These are phyloP conservation scores for Fraxinus sp. DNA, from an alignment of 305 asterid species.

Conservation along the genomic window DNA sequence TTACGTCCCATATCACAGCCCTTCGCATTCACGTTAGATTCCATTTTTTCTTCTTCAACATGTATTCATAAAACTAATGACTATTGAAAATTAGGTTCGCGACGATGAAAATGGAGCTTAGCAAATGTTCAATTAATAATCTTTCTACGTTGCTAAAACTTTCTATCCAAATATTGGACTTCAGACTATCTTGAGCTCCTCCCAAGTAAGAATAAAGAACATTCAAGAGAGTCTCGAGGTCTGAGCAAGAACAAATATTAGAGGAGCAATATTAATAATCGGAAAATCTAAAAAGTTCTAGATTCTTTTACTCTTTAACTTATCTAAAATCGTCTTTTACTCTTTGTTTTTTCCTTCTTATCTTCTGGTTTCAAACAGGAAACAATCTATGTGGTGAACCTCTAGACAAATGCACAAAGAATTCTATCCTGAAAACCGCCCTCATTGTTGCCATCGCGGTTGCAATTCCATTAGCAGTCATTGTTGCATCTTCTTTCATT, in stretches of 20 bases:
- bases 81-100: background rate
- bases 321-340: background rate
- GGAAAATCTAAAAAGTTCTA: background rate
- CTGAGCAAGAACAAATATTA: background rate
- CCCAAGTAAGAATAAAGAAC: background rate
- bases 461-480: constrained; percentile 8
- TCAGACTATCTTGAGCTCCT: background rate
- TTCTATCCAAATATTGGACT: background rate
- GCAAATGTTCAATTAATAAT: background rate
- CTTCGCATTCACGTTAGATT: background rate
- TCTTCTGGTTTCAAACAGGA: constrained; percentile 26
- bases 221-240: background rate
- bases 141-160: background rate
- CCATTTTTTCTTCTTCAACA: background rate
- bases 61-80: background rate
- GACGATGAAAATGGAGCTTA: background rate
- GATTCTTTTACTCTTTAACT: background rate
- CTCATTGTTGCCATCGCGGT: constrained; percentile 16
- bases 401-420: constrained; percentile 31
- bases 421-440: constrained; percentile 7
- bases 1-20: background rate
- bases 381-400: constrained; percentile 38
- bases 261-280: background rate
- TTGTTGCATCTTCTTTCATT: constrained; percentile 13
- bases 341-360: background rate